These are phyloP conservation scores for Naganishia albida DNA, from an alignment of 1,284 basidiomycete species.

Conservation along the genomic window DNA sequence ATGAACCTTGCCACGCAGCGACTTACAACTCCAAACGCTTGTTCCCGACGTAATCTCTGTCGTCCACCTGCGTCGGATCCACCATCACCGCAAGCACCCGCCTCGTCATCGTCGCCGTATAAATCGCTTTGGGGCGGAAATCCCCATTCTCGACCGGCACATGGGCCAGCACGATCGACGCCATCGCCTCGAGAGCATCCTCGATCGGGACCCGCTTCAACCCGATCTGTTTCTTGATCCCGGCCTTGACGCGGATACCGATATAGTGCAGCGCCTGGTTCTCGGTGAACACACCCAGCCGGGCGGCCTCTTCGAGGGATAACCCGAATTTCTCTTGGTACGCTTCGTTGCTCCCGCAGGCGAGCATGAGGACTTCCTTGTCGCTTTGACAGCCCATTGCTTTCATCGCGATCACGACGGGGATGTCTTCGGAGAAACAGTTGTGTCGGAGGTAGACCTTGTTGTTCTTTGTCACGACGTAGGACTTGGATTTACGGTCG, in stretches of 20 bases:
- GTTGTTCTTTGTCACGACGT: conserved; percentile 91
- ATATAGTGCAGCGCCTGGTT: conserved; percentile 96
- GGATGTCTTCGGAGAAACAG: conserved; percentile 95
- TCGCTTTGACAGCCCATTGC: conserved; percentile 95
- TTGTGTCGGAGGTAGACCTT: conserved; percentile 98
- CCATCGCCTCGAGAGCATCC: conserved; percentile 92
- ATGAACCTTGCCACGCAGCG: neutral
- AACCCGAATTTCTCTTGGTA: conserved; percentile 88
- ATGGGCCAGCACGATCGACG: conserved; percentile 95
- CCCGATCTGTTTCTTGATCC: conserved; percentile 61
- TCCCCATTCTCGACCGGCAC: conserved; percentile 89
- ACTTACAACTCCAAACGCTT: conserved; percentile 94
- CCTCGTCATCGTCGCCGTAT: conserved; percentile 96
- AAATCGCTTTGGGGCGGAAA: conserved; percentile 93
- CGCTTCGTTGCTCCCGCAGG: conserved; percentile 86
- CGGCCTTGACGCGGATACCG: conserved; percentile 78
- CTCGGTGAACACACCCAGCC: conserved; percentile 82
- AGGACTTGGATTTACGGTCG: conserved; percentile 98
- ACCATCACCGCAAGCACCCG: conserved; percentile 95
- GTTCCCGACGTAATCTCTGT: conserved; percentile 98
- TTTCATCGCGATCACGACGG: conserved; percentile 94
- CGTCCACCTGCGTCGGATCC: conserved; percentile 95
- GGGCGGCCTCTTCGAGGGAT: conserved; percentile 86
- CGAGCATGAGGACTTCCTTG: conserved; percentile 94
- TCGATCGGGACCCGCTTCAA: conserved; percentile 85